These are phyloP conservation scores for Neofusicoccum umdonicola DNA, from an alignment of 2,329 filamentous ascomycete species.

Conservation along the genomic window DNA sequence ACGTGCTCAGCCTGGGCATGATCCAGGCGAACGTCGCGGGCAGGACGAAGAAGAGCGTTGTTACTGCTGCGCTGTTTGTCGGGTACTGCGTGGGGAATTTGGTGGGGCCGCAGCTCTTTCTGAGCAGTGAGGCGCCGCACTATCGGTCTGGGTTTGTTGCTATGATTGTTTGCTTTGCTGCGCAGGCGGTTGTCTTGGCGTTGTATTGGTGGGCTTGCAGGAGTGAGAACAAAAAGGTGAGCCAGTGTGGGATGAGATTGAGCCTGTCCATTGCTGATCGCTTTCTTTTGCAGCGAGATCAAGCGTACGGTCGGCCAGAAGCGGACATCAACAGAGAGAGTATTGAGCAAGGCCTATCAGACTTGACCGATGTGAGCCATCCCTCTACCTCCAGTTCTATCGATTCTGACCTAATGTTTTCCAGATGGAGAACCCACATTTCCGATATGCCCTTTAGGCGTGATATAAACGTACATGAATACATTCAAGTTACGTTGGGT, in stretches of 20 bases:
- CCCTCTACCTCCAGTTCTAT: no score
- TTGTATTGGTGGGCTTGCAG: slow-evolving; percentile 15
- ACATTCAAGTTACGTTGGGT: no score
- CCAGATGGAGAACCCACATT: background rate
- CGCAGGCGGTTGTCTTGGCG: slow-evolving; percentile 1
- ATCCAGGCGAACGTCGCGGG: slow-evolving; percentile 27
- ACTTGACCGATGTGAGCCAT: background rate
- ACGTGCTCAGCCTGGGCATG: slow-evolving; percentile 4
- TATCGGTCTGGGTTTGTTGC: slow-evolving; percentile 7
- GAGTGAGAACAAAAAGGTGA: slow-evolving; percentile 7
- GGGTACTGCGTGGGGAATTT: slow-evolving; percentile 13
- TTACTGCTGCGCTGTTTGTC: background rate
- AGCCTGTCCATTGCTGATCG: background rate
- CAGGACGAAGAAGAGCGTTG: slow-evolving; percentile 31
- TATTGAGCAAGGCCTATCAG: background rate
- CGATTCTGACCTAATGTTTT: background rate
- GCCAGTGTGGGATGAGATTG: background rate
- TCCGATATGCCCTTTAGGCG: background rate
- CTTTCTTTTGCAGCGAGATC: background rate
- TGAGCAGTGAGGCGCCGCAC: background rate
- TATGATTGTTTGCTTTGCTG: slow-evolving; percentile 17
- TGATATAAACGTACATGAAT: no score
- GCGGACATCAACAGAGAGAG: background rate
- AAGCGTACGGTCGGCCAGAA: background rate
- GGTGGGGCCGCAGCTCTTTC: slow-evolving; percentile 14